Base-by-base conservation (phyloP, 257 asterid genomes). In the Solanum medicagineum region DNA sequence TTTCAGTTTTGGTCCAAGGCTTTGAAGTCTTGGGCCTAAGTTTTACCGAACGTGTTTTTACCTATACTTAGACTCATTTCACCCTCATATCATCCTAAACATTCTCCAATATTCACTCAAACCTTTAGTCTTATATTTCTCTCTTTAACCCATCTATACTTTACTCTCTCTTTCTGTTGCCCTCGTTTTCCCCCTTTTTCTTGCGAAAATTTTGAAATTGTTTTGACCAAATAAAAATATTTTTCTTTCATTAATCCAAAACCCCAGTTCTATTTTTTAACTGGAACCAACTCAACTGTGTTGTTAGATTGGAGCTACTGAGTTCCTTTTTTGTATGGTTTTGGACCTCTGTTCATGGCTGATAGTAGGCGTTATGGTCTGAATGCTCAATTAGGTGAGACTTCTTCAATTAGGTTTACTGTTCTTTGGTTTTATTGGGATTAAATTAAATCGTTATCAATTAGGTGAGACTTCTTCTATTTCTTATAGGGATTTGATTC, bases 331-430 rank as follows among this genome's bases (percentile, higher is more conserved):
- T 57, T 53, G 55, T 83, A 83, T 71, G 55, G 54, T 56, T 66
- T 60, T 75, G 59, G 40, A 69, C 79, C 85, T 82, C 55, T 14
- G 59, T 87, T 82, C n/a, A 90, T 90, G 92, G 87, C 87, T 26
- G 90, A 88, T 11, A 85, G 65, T 69, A 86, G 90, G 57, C 85
- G 87, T 13, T 79, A 85, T n/a, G 89, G 68, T 56, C 88, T 86
- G n/a, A 83, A 84, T 47, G 73, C 88, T 86, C 89, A 88, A 88
- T 71, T 88, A 85, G 90, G 90, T 86, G 20, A 65, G 10, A 11
- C 42, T 68, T 68, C 14, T 65, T 14, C 1, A 26, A 36, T 36
- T 36, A 3, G 32, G 3, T 2, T 29, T 29, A 26, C 4, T n/a
- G 3, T n/a, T 7, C 4, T 59, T 59, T 59, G 8, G 8, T 42